A percentile compares a stretch with the other conserved stretches of the same genome.
These are phyloP conservation scores for Candida tetrigidarum DNA, from an alignment of 1,139 yeast species.

Conservation along the genomic window DNA sequence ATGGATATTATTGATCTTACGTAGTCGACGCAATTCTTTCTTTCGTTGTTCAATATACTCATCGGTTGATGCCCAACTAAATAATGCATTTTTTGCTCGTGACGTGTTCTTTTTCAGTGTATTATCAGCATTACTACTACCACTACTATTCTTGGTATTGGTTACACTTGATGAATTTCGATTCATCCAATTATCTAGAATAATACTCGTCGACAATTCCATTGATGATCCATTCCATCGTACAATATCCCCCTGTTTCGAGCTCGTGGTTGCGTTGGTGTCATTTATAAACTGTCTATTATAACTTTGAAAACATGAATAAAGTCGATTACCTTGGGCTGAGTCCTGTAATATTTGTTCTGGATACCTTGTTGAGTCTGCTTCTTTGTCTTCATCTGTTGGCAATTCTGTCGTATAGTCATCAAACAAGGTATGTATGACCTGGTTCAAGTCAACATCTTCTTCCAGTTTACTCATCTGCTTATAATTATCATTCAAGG, in stretches of 20 bases:
- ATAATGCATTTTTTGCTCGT: constrained; percentile 39
- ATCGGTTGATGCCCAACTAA: constrained; percentile 51
- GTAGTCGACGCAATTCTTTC: constrained; percentile 24
- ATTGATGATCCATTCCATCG: constrained; percentile 42
- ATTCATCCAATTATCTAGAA: constrained; percentile 34
- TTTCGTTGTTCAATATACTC: constrained; percentile 40
- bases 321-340: constrained; percentile 34
- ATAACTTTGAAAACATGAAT: constrained; percentile 39
- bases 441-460: constrained; percentile 7
- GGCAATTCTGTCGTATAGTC: constrained; percentile 4
- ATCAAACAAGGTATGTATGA: constrained; percentile 12
- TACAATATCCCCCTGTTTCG: constrained; percentile 21
- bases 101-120: constrained; percentile 13
- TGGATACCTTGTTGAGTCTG: constrained; percentile 27
- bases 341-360: constrained; percentile 40
- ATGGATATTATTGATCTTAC: constrained; percentile 10
- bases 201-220: constrained; percentile 30
- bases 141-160: constrained; percentile 1
- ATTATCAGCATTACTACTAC: constrained; percentile 10
- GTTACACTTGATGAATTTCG: constrained; percentile 7
- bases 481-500: not conserved
- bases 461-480: not conserved
- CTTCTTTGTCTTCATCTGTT: constrained; percentile 5
- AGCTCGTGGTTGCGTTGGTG: constrained; percentile 11
- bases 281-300: constrained; percentile 36